phyloP scores from a whole-genome alignment of 306 rosid species.

The Rosa multiflora region DNA sequence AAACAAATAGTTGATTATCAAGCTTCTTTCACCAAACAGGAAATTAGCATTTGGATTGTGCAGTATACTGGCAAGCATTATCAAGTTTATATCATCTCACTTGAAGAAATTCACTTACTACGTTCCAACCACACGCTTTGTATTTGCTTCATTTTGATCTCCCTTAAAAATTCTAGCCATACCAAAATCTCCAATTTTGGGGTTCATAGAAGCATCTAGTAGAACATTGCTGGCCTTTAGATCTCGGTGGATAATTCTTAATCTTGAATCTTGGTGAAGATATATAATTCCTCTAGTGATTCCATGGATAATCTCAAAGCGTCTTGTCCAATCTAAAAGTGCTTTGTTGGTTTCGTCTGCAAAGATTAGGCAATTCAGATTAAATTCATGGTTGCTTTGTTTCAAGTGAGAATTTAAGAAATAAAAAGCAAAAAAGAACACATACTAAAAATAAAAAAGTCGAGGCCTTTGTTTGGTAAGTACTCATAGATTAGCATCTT shows the following conservation, averaged over 20 bases:
- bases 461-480: conserved; percentile 54
- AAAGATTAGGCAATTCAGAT: background rate
- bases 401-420: background rate
- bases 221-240: conserved; percentile 60
- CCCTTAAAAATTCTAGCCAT: conserved; percentile 63
- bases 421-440: background rate
- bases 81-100: too few relatives aligned
- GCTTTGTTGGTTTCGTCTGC: conserved; percentile 34
- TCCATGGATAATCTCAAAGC: conserved; percentile 38
- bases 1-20: too few relatives aligned
- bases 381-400: background rate
- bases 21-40: too few relatives aligned
- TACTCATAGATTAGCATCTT: conserved; percentile 58
- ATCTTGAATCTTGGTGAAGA: conserved; percentile 63
- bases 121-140: too few relatives aligned
- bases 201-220: conserved; percentile 44
- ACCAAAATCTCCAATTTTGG: conserved; percentile 74
- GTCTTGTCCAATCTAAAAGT: conserved; percentile 43
- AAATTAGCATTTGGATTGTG: too few relatives aligned
- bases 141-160: conserved; percentile 49
- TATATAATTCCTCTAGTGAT: conserved; percentile 57
- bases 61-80: too few relatives aligned
- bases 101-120: too few relatives aligned
- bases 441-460: conserved; percentile 50
- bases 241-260: conserved; percentile 61